Base-by-base conservation (phyloP, 495 filamentous ascomycete genomes). In the Aspergillus ostianus region DNA sequence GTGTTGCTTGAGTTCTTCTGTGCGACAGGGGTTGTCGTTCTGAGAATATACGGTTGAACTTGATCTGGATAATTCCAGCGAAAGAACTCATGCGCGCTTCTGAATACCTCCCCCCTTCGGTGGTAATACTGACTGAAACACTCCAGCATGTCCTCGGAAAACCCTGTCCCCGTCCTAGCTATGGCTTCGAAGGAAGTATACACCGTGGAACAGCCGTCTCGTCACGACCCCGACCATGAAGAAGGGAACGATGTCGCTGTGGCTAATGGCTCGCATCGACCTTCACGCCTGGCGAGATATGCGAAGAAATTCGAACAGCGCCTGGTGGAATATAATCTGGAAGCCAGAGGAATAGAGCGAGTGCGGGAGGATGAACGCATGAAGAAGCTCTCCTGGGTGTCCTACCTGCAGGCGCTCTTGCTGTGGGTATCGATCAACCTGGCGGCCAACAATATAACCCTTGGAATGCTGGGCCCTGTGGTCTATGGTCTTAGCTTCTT, bases 391-490 rank as follows among this genome's bases (percentile, higher is more conserved):
- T 73, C 84, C n/a, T 85, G 84, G 73, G 61, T 79, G 27, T 76
- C 76, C 36, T 89, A 87, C 65, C 64, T 84, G 45, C 89, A 91
- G 68, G 78, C 86, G 7, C 83, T 82, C 41, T 63, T 90, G 48
- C 73, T 91, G 17, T 93, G 90, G 90, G 77, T 90, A 58, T 87
- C 86, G 1, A 82, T 91, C 73, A 93, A 93, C 67, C 77, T 91
- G 32, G 86, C 87, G 0, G 84, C 87, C 50, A 90, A 90, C 71
- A 92, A 92, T 69, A 83, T 91, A 56, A 88, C 88, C 0, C 77
- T 90, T 8, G 90, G 87, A 2, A 85, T 91, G 78, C 78, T 93
- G 15, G 89, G 86, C 0, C 87, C 88, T 17, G 77, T 82, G 2
- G 79, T 90, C n/a, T 92, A 85, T 69, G 77, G 77, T 0, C 78